These are phyloP conservation scores for Penicillium sp. DNA, from an alignment of 2,329 filamentous ascomycete genomes.

Conservation along the genomic window DNA sequence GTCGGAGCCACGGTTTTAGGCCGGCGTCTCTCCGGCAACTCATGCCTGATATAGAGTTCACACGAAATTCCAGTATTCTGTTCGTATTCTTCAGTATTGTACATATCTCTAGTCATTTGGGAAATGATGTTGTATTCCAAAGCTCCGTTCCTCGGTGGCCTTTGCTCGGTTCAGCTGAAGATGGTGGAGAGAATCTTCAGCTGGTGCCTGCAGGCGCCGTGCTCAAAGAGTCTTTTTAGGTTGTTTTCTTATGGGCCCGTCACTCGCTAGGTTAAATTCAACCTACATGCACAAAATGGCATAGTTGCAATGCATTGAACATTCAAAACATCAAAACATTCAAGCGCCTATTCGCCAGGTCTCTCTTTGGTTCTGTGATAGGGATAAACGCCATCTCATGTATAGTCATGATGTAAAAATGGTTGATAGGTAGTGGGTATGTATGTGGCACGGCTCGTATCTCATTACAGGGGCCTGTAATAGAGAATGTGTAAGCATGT, in stretches of 20 bases:
- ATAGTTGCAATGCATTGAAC: not conserved
- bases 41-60: slow-evolving; percentile 1
- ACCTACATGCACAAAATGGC: not conserved
- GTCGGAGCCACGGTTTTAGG: slow-evolving; percentile 1
- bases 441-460: slow-evolving; percentile 23
- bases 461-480: slow-evolving; percentile 32
- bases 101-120: not conserved
- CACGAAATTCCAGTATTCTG: not conserved
- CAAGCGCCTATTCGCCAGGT: not conserved
- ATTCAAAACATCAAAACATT: not conserved
- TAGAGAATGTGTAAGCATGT: slow-evolving; percentile 9
- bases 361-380: not conserved
- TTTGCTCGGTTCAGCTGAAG: not conserved
- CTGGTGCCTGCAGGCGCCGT: not conserved
- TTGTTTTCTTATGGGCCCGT: not conserved
- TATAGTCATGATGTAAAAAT: slow-evolving; percentile 11
- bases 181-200: not conserved
- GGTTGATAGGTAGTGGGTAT: slow-evolving; percentile 12
- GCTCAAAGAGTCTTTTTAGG: not conserved
- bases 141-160: not conserved
- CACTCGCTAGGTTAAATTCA: not conserved
- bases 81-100: not conserved
- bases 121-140: not conserved
- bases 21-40: slow-evolving; percentile 27
- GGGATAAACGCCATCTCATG: not conserved